A percentile compares a stretch with the other conserved stretches of the same genome.
Conservation (phyloP, 2,329 filamentous ascomycete genomes). For the Cercospora nicotianae region DNA sequence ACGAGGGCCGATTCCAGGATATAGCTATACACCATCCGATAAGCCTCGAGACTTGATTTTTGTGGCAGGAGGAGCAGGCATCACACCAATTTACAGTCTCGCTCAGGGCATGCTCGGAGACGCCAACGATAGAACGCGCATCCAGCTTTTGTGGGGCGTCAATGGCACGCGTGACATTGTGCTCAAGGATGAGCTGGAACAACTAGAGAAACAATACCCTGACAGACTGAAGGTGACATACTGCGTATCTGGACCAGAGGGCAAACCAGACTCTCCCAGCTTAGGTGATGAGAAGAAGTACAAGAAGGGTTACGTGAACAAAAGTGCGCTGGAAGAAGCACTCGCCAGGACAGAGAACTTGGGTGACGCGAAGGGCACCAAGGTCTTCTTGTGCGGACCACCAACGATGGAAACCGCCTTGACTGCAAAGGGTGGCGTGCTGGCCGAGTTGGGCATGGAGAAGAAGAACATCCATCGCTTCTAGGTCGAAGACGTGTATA, state of each 20-base stretch:
- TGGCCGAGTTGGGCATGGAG: conserved; percentile 59
- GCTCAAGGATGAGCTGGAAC: conserved; percentile 57
- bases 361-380: conserved; percentile 46
- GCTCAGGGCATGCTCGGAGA: conserved; percentile 44
- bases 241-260: conserved; percentile 53
- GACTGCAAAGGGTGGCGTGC: conserved; percentile 54
- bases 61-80: conserved; percentile 70
- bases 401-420: conserved; percentile 64
- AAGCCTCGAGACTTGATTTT: conserved; percentile 52
- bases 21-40: conserved; percentile 31
- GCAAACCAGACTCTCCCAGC: conserved; percentile 23
- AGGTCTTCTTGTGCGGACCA: conserved; percentile 70
- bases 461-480: conserved; percentile 61
- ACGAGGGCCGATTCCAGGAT: conserved; percentile 51
- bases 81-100: conserved; percentile 62
- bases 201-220: conserved; percentile 52
- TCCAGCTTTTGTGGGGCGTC: conserved; percentile 66
- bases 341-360: conserved; percentile 39
- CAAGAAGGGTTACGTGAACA: conserved; percentile 59
- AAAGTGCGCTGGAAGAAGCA: conserved; percentile 56
- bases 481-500: conserved; percentile 33
- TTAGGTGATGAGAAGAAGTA: conserved; percentile 43
- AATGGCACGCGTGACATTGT: conserved; percentile 65
- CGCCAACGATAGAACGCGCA: conserved; percentile 60
- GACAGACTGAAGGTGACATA: conserved; percentile 60